Evolutionary conservation across 345 rosid genomes (phyloP), one percentile per base, ranked within the genome.

Genomic region (Physaria fendleri): DNA sequence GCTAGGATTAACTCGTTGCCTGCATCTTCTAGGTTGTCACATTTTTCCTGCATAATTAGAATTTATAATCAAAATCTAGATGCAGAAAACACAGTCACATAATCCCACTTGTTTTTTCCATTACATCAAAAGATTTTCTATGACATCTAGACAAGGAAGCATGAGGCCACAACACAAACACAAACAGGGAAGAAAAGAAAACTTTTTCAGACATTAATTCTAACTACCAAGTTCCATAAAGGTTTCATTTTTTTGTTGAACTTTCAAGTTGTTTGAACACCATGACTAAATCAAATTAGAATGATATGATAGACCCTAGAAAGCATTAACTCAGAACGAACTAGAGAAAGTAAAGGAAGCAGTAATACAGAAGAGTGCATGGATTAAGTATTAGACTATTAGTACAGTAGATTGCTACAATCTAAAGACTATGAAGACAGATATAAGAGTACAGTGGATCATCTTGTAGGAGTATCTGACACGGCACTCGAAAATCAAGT

Each of bases 1-100:
- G 99, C 86, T 30, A 93, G 89, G 56, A 93, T 89, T 78, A 89
- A 66, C 71, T 93, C 97, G 45, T 89, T 89, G 56, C 92, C 72
- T 1, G 94, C 99, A 69, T 93, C 99, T 76, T 87, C 97, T 41
- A 93, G 70, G 71, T 89, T 93, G 4, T 93, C 95, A 30, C 82
- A 86, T 46, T 83, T 72, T 68, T 93, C 97, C 99, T 93, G 69
- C 59, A 46, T 28, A 8, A 51, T 1, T 20, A 33, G 8, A 20
- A 0, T 1, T 14, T 20, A 9, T 3, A 1, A 51, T 53, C 52
- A 52, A 57, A 14, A n/a, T 13, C 32, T 15, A 25, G 14, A 38
- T 47, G 22, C 25, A 57, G n/a, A 28, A 56, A 47, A 39, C 32
- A 48, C 6, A 17, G 39, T 27, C 2, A 1, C 17, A 46, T 11